Evolutionary conservation across 768 basidiomycete genomes (phyloP).

Genomic region (Xerocomellus intermedius): DNA sequence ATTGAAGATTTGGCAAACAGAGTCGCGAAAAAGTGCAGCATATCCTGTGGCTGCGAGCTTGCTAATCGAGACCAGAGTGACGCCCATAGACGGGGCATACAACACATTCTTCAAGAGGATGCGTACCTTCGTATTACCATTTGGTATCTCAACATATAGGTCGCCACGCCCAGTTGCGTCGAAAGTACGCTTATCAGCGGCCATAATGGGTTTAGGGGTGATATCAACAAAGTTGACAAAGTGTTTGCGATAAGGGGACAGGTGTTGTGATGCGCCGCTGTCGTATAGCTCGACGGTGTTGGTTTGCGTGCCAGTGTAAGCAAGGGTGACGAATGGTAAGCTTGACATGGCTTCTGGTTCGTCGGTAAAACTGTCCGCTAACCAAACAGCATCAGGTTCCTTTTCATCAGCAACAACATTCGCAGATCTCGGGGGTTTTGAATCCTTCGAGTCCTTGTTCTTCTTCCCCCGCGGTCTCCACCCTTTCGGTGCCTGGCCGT

Average conservation of each 20-base stretch:
- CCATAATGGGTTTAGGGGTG: no score
- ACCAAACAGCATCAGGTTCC: background rate
- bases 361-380: background rate
- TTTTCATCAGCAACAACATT: background rate
- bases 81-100: background rate
- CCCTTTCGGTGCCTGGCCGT: background rate
- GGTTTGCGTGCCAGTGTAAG: no score
- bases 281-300: no score
- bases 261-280: no score
- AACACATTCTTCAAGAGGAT: background rate
- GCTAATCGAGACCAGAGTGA: slow-evolving; percentile 1
- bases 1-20: background rate
- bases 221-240: no score
- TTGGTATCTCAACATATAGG: background rate
- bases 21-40: background rate
- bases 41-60: background rate
- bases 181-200: background rate
- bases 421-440: background rate
- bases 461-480: slow-evolving; percentile 4
- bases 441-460: background rate
- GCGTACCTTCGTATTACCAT: background rate
- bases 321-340: no score
- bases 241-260: no score
- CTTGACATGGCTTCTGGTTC: no score
- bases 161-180: background rate